Evolutionary conservation across 1,139 yeast genomes (phyloP).

Genomic region (Candida pseudoviswanathii): DNA sequence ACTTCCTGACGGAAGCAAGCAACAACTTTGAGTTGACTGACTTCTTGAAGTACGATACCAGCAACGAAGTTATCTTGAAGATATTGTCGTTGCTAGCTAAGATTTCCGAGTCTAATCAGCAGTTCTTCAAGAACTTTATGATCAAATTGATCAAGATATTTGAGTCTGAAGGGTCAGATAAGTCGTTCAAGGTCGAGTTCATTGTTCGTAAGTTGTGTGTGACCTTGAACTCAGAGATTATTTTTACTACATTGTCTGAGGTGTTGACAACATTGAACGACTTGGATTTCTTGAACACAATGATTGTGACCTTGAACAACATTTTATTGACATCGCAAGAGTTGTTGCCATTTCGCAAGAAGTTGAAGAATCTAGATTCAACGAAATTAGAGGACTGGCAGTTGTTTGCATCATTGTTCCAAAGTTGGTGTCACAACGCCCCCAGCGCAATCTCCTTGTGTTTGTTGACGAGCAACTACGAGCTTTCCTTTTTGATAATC

Average conservation of each 20-base stretch:
- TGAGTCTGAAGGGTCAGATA: constrained; percentile 42
- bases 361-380: constrained; percentile 53
- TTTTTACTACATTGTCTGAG: constrained; percentile 78
- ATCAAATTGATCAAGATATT: constrained; percentile 69
- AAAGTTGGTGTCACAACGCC: constrained; percentile 91
- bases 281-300: constrained; percentile 71
- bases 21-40: constrained; percentile 71
- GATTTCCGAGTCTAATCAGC: constrained; percentile 79
- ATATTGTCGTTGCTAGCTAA: constrained; percentile 78
- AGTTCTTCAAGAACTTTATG: constrained; percentile 76
- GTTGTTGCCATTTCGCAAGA: constrained; percentile 65
- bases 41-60: constrained; percentile 81
- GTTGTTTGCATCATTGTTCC: constrained; percentile 76
- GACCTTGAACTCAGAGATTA: constrained; percentile 78
- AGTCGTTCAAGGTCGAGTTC: constrained; percentile 69
- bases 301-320: constrained; percentile 86
- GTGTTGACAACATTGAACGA: constrained; percentile 68
- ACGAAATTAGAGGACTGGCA: constrained; percentile 63
- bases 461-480: constrained; percentile 85
- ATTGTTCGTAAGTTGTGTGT: constrained; percentile 84
- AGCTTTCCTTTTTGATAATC: constrained; percentile 79
- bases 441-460: constrained; percentile 89
- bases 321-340: constrained; percentile 90
- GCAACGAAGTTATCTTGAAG: constrained; percentile 79
- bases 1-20: constrained; percentile 21